Evolutionary conservation across 345 rosid genomes (phyloP).

Genomic region (Reutealis trisperma): DNA sequence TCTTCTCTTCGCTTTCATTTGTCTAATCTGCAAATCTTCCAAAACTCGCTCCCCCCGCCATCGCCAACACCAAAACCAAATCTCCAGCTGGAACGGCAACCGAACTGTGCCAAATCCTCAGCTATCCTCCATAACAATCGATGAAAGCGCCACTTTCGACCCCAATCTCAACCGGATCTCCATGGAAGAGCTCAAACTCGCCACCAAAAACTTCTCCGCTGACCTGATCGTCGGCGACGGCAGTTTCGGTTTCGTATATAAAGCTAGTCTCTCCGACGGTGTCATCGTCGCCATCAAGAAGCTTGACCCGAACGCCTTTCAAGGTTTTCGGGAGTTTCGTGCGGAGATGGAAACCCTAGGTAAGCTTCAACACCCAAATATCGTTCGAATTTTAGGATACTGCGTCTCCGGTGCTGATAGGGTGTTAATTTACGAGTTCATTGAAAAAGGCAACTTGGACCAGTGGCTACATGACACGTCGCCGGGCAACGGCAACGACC

Average conservation of each 20-base stretch:
- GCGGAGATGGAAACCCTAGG: conserved; percentile 92
- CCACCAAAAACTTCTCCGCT: conserved; percentile 69
- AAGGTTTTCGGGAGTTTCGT: conserved; percentile 81
- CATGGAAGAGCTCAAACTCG: conserved; percentile 60
- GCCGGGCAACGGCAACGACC: background rate
- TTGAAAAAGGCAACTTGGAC: conserved; percentile 75
- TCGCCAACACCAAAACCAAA: conserved; percentile 7
- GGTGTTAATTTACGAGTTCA: conserved; percentile 69
- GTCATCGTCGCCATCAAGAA: conserved; percentile 76
- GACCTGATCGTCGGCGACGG: conserved; percentile 84
- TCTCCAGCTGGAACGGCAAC: conserved; percentile 13
- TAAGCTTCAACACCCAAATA: conserved; percentile 57
- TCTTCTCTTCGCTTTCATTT: conserved; percentile 26
- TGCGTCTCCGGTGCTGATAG: conserved; percentile 68
- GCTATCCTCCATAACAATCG: conserved; percentile 23
- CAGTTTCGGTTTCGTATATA: conserved; percentile 83
- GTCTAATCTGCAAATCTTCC: conserved; percentile 28
- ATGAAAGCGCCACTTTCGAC: conserved; percentile 60
- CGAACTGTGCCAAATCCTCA: conserved; percentile 25
- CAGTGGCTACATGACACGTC: conserved; percentile 69
- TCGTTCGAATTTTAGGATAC: conserved; percentile 76
- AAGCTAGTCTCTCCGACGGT: conserved; percentile 54
- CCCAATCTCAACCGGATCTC: conserved; percentile 54
- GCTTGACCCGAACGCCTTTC: conserved; percentile 77
- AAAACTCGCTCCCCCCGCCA: background rate